A percentile compares a stretch with the other conserved stretches of the same genome.
Conservation (phyloP, 495 filamentous ascomycete species). For the Aspergillus cristatus region DNA sequence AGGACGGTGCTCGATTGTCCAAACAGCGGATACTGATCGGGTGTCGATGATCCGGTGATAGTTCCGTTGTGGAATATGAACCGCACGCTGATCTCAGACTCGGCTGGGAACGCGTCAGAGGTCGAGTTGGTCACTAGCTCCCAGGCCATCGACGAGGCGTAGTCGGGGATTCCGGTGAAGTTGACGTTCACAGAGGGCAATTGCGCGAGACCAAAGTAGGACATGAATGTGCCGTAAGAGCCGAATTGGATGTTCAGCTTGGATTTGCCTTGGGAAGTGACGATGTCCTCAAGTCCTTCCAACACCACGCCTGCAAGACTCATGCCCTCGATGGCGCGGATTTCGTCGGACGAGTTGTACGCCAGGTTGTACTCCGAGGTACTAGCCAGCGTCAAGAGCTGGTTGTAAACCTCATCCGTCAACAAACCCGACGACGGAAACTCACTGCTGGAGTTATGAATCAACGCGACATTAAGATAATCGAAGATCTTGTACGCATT, state of each 20-base stretch:
- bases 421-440: conserved; percentile 24
- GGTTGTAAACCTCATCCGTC: conserved; percentile 23
- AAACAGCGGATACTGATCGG: conserved; percentile 35
- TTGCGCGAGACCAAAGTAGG: conserved; percentile 44
- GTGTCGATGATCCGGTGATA: conserved; percentile 15
- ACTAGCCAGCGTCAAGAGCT: conserved; percentile 39
- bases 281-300: conserved; percentile 33
- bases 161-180: conserved; percentile 43
- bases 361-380: conserved; percentile 44
- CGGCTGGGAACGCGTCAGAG: conserved; percentile 27
- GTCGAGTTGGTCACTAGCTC: conserved; percentile 41
- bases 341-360: conserved; percentile 37
- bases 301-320: conserved; percentile 40
- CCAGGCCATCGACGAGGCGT: conserved; percentile 46
- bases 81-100: conserved; percentile 33
- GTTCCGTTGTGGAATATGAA: conserved; percentile 49
- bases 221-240: conserved; percentile 39
- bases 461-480: conserved; percentile 43
- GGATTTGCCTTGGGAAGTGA: conserved; percentile 24
- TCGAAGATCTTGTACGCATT: conserved; percentile 63
- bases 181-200: conserved; percentile 20
- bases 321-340: conserved; percentile 40
- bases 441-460: conserved; percentile 39
- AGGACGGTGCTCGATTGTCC: conserved; percentile 22
- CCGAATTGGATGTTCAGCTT: conserved; percentile 42